Conservation (phyloP, 1,284 basidiomycete species). For the Volvariella surrecta region DNA sequence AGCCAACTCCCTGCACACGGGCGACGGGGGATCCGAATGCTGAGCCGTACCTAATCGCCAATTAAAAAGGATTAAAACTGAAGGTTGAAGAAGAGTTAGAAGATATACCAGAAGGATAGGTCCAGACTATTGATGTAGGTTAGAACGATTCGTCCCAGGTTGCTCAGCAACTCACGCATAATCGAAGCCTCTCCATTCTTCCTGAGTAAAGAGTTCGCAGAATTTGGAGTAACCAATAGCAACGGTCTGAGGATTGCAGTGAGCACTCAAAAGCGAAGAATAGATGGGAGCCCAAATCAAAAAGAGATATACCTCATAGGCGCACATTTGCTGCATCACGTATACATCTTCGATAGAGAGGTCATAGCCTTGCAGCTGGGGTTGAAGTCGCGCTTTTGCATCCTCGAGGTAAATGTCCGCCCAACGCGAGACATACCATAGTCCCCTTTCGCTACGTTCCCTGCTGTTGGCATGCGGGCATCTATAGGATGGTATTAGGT, state of each 20-base stretch:
- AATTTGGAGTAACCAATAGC: slow-evolving; percentile 86
- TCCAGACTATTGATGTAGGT: slow-evolving; percentile 28
- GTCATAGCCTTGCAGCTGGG: slow-evolving; percentile 53
- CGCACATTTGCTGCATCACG: slow-evolving; percentile 70
- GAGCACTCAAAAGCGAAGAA: neutral
- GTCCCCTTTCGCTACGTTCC: slow-evolving; percentile 46
- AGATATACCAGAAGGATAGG: slow-evolving; percentile 39
- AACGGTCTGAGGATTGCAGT: slow-evolving; percentile 52
- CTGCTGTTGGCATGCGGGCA: slow-evolving; percentile 52
- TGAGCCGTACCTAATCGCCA: slow-evolving; percentile 58
- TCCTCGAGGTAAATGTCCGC: slow-evolving; percentile 60
- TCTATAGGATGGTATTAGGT: slow-evolving; percentile 18
- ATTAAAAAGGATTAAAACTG: no score
- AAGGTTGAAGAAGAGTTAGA: neutral
- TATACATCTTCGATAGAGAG: slow-evolving; percentile 68
- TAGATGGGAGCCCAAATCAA: neutral
- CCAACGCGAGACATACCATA: slow-evolving; percentile 56
- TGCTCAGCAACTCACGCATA: slow-evolving; percentile 49
- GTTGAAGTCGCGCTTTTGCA: slow-evolving; percentile 56
- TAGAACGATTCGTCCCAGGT: slow-evolving; percentile 1
- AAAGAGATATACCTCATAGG: slow-evolving; percentile 61
- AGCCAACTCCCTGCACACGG: slow-evolving; percentile 79
- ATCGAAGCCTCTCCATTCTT: slow-evolving; percentile 87
- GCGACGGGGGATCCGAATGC: slow-evolving; percentile 76
- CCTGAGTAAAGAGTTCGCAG: slow-evolving; percentile 82